Evolutionary conservation across 495 filamentous ascomycete genomes (phyloP).

Genomic region (Recurvomyces mirabilis): DNA sequence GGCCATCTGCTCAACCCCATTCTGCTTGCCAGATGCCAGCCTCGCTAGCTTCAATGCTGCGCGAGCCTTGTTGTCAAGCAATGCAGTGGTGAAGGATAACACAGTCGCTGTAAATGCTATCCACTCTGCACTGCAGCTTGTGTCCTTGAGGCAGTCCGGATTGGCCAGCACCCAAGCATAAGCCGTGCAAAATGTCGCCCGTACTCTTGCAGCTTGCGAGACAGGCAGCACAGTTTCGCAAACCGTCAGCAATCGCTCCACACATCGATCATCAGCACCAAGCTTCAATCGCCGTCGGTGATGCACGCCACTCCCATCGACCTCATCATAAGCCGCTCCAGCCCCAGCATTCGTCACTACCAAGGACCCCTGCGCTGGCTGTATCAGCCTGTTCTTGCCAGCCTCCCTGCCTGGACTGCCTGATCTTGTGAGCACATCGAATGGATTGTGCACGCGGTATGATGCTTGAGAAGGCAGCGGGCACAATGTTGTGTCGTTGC

Average conservation of each 20-base stretch:
- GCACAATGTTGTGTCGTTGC: not conserved
- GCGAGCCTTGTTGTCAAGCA: conserved; percentile 9
- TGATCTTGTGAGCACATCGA: too few species aligned
- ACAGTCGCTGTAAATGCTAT: conserved; percentile 10
- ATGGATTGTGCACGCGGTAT: conserved; percentile 1
- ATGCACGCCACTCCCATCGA: conserved; percentile 4
- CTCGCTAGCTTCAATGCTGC: conserved; percentile 4
- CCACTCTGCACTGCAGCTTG: conserved; percentile 2
- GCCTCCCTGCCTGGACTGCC: conserved; percentile 1
- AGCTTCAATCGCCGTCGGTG: conserved; percentile 17
- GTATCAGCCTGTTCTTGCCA: conserved; percentile 9
- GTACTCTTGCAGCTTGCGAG: not conserved
- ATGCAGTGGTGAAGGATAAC: not conserved
- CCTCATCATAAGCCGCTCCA: conserved; percentile 13
- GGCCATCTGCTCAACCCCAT: not conserved
- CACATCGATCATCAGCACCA: not conserved
- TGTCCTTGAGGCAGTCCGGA: not conserved
- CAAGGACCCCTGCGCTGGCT: not conserved
- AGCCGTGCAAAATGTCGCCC: conserved; percentile 12
- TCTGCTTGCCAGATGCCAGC: conserved; percentile 9
- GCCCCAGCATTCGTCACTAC: not conserved
- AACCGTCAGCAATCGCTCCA: conserved; percentile 9
- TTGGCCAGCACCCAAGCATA: conserved; percentile 6
- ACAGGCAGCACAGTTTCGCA: conserved; percentile 12
- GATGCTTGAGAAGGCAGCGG: not conserved